Base-by-base conservation (phyloP, 208 protist species). In the Trichomonas tenax region DNA sequence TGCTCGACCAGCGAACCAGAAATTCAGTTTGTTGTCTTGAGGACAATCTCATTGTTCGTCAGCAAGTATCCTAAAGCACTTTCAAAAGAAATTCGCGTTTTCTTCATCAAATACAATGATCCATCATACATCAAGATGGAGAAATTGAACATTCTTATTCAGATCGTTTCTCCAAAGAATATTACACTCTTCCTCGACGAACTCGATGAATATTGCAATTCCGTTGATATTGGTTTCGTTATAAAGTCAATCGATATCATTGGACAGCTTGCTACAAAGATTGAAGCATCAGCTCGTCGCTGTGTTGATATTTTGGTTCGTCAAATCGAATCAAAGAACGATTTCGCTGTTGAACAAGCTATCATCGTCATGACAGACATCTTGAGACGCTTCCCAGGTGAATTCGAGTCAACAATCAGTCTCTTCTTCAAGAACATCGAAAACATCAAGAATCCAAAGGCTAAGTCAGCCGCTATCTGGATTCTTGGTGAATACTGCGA, bases 21-120 rank as follows among this genome's bases (percentile, higher is more conserved):
- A 97, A 98, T 99, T 49, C 99, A 99, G 97, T 99, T 99, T 97
- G 98, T 99, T 10, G 98, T 99, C 44, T 98, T 99, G 72, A 98
- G 99, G 90, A 99, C 99, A 97, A 99, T 99, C 97, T 98, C 99
- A 97, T 97, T 99, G 4, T 98, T 99, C 95, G 97, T 99, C 0
- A 99, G 99, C 86, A 98, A 98, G 98, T 96, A 98, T 98, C 36
- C 93, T 0, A 40, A 82, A 15, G 21, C 41, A n/a, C 40, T 96
- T 45, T 11, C 10, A 10, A 96, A 96, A 38, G 49, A 96, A 81
- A 38, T 40, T 34, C 98, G 99, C 96, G 97, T 99, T 46, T 99
- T 99, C 97, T 99, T 99, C 97, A 98, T 99, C 96, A 99, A 99
- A 97, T 99, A 99, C 97, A 99, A 99, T 96, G 99, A 99, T 96